These are phyloP conservation scores for Botrytis fabae DNA, from an alignment of 2,329 filamentous ascomycete genomes.

Conservation along the genomic window DNA sequence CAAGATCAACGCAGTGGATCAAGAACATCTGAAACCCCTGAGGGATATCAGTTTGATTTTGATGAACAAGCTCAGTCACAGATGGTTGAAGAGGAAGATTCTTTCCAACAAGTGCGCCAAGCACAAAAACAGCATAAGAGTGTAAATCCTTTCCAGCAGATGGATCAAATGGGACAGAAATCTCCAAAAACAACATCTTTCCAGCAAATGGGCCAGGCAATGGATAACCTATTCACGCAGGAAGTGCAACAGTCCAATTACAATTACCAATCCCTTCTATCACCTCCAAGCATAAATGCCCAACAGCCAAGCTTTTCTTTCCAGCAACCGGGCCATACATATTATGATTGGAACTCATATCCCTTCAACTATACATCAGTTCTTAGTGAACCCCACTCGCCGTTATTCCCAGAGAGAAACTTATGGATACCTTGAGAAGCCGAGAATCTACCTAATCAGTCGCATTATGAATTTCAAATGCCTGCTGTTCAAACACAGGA, in stretches of 20 bases:
- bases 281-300: too few species aligned
- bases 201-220: neutral
- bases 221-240: too few species aligned
- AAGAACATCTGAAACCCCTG: too few species aligned
- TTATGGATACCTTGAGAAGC: neutral
- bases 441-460: neutral
- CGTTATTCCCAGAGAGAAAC: constrained; percentile 4
- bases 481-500: too few species aligned
- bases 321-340: neutral
- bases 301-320: neutral
- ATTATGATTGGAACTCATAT: neutral
- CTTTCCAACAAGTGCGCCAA: neutral
- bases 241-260: neutral
- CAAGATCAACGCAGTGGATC: neutral
- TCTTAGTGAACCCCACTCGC: neutral
- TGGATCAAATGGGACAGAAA: neutral
- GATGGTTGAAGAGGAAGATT: too few species aligned
- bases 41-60: neutral
- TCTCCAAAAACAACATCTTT: neutral
- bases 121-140: neutral
- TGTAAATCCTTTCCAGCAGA: neutral
- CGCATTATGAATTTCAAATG: too few species aligned
- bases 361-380: neutral
- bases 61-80: neutral
- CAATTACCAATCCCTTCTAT: neutral